Percentiles rank a stretch among this genome's conserved stretches.
These are phyloP conservation scores for Dendrobium huoshanense DNA, from an alignment of 106 monocot genomes.

Conservation along the genomic window DNA sequence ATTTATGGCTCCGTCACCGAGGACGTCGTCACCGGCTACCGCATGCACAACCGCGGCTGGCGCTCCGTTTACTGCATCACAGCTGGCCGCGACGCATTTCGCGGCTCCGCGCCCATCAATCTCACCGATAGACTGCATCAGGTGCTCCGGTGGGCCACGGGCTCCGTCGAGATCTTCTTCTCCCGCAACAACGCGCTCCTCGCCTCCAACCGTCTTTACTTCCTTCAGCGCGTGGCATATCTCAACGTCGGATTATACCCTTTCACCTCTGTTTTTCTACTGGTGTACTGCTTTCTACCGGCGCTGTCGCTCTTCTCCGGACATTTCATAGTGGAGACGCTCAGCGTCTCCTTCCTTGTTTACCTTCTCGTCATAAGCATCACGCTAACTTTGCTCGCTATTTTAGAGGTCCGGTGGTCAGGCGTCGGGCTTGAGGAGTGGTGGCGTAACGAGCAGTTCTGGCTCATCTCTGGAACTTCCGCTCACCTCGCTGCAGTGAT, in stretches of 20 bases:
- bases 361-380: slow-evolving; percentile 79
- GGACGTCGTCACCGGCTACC: slow-evolving; percentile 88
- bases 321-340: slow-evolving; percentile 66
- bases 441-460: slow-evolving; percentile 96
- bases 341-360: slow-evolving; percentile 59
- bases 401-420: slow-evolving; percentile 89
- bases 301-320: slow-evolving; percentile 87
- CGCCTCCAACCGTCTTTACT: slow-evolving; percentile 48
- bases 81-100: slow-evolving; percentile 64
- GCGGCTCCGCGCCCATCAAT: slow-evolving; percentile 83
- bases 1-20: slow-evolving; percentile 94
- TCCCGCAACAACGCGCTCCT: slow-evolving; percentile 74
- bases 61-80: slow-evolving; percentile 80
- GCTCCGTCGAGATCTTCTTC: slow-evolving; percentile 95
- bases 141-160: slow-evolving; percentile 81
- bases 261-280: slow-evolving; percentile 88
- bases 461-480: slow-evolving; percentile 83
- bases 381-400: slow-evolving; percentile 50
- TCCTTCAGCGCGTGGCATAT: slow-evolving; percentile 83
- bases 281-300: slow-evolving; percentile 75
- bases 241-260: slow-evolving; percentile 92
- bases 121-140: slow-evolving; percentile 77
- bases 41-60: slow-evolving; percentile 92
- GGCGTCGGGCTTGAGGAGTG: slow-evolving; percentile 76
- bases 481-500: slow-evolving; percentile 81